Conservation (phyloP, 2,329 filamentous ascomycete species). For the Pyricularia grisea region DNA sequence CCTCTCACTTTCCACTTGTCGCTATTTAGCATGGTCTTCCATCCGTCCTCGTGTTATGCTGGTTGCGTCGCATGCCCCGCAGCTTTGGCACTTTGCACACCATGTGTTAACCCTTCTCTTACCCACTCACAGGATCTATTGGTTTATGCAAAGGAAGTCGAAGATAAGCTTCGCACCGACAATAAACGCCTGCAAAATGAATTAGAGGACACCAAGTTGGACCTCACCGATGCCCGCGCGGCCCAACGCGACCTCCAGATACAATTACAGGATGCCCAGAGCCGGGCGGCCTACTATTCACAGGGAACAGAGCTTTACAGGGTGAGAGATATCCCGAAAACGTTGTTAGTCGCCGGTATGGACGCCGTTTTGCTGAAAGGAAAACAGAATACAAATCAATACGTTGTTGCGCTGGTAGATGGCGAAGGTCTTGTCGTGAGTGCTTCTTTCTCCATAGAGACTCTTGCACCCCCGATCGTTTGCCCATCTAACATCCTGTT, state of each 20-base stretch:
- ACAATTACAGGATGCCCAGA: constrained; percentile 29
- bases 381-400: constrained; percentile 43
- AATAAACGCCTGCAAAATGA: constrained; percentile 30
- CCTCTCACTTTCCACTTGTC: constrained; percentile 1
- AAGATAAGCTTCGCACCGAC: constrained; percentile 32
- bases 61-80: background rate
- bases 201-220: constrained; percentile 34
- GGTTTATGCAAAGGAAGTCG: constrained; percentile 32
- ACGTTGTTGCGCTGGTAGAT: constrained; percentile 52
- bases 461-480: constrained; percentile 9
- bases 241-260: constrained; percentile 41
- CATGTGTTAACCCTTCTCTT: background rate
- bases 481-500: background rate
- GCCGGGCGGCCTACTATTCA: constrained; percentile 22
- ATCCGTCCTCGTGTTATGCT: background rate
- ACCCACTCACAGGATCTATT: constrained; percentile 31
- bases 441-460: background rate
- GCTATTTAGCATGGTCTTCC: constrained; percentile 2
- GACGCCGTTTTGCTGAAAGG: background rate
- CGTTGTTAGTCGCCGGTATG: background rate
- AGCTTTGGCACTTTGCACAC: background rate
- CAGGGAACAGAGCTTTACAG: constrained; percentile 33
- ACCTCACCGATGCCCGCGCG: constrained; percentile 38
- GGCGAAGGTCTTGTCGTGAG: constrained; percentile 51
- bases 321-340: constrained; percentile 22